Evolutionary conservation across 352 stramenopile species (phyloP), one percentile per base, ranked within the genome.

Genomic region (Pelagophyceae sp.): DNA sequence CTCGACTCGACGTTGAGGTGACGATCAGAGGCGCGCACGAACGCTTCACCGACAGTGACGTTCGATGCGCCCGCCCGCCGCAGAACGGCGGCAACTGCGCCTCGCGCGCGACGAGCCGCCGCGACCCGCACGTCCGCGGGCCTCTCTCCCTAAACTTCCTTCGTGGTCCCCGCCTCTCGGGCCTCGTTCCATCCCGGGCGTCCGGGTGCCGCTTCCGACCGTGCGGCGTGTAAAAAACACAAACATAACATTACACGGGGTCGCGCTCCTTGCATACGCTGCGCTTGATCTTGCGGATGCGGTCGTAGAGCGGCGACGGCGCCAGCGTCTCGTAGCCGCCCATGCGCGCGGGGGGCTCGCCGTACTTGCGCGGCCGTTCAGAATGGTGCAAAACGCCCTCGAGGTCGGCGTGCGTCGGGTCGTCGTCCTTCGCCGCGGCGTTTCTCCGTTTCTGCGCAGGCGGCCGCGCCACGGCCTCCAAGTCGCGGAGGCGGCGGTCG

Each of bases 351-450:
- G 81, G 81, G 29, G 81, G 38, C 60, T 83, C 80, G 54, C 83
- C 83, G 64, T 81, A 76, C 33, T 32, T 33, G 72, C 80, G 70
- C 71, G 79, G 83, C 37, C 64, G 79, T 2, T 83, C 70, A 38
- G 83, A 82, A 33, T 38, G 31, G 2, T 11, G 2, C 32, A 86
- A 29, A 54, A 84, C 81, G 38, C 85, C 78, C 2, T 85, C 88
- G 45, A 95, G 79, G 33, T 93, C 85, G 76, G 90, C 86, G 61
- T 92, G 92, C 27, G 91, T 77, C 72, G 86, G 84, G n/a, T 50
- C 58, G 27, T 72, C 69, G 20, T 72, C 72, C 11, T 40, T 58
- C 79, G 78, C 65, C 75, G 74, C 20, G 82, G 81, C 19, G 88
- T n/a, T n/a, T n/a, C n/a, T n/a, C 76, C 72, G 87, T 86, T 78